A percentile compares a stretch with the other conserved stretches of the same genome.
phyloP scores from a whole-genome alignment of 106 monocot species.

The Vanilla planifolia region DNA sequence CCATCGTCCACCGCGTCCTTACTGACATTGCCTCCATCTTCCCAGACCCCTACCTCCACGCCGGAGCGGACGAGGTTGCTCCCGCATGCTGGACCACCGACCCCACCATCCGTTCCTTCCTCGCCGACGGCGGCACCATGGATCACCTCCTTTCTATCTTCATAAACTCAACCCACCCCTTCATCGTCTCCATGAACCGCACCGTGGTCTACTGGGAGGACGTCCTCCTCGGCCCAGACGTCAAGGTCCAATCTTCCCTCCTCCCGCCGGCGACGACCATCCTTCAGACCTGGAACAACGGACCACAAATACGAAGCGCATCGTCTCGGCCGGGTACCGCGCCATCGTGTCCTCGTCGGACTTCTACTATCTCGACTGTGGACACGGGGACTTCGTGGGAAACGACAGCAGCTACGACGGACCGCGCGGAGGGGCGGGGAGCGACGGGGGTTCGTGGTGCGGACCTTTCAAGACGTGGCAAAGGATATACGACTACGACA shows the following conservation, averaged over 20 bases:
- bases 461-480: constrained; percentile 27
- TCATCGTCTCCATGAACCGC: constrained; percentile 45
- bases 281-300: constrained; percentile 91
- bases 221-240: constrained; percentile 36
- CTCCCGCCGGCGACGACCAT: constrained; percentile 58
- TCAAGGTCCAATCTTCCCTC: constrained; percentile 29
- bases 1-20: constrained; percentile 50
- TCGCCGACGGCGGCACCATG: constrained; percentile 41
- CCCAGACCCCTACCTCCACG: constrained; percentile 69
- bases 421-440: constrained; percentile 30
- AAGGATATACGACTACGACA: constrained; percentile 22
- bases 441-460: constrained; percentile 78
- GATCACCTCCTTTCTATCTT: constrained; percentile 56
- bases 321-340: constrained; percentile 59
- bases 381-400: constrained; percentile 70
- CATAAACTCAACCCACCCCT: constrained; percentile 45
- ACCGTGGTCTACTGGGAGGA: constrained; percentile 86
- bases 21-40: constrained; percentile 54
- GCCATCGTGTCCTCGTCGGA: constrained; percentile 83
- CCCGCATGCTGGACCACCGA: constrained; percentile 75
- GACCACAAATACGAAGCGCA: constrained; percentile 63
- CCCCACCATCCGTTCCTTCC: constrained; percentile 31
- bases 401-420: constrained; percentile 76
- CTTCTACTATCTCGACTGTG: constrained; percentile 96
- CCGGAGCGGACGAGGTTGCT: constrained; percentile 73